Conservation (phyloP, 352 stramenopile genomes). For the Pythium pectinolyticum region DNA sequence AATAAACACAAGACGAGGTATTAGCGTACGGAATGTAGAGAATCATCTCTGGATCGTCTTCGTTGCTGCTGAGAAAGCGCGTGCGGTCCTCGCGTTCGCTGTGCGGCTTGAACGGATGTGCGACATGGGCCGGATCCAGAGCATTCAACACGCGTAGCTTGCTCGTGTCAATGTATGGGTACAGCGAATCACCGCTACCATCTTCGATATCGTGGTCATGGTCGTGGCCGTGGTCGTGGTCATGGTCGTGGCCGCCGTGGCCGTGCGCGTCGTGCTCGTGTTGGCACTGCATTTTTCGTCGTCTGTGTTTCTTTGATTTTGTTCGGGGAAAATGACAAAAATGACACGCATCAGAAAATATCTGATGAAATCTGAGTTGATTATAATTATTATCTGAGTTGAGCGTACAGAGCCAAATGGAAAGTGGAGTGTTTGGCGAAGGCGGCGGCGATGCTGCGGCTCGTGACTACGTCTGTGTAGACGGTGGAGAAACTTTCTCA, state of each 20-base stretch:
- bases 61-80: conserved; percentile 71
- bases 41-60: conserved; percentile 85
- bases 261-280: conserved; percentile 54
- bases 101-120: conserved; percentile 83
- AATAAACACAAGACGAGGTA: too few relatives aligned
- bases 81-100: conserved; percentile 67
- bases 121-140: conserved; percentile 51
- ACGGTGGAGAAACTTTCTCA: conserved; percentile 61
- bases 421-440: conserved; percentile 37
- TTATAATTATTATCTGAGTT: neutral
- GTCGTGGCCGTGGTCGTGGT: conserved; percentile 58
- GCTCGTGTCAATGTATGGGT: conserved; percentile 84
- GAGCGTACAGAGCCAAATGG: neutral
- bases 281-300: conserved; percentile 46
- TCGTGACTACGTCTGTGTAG: conserved; percentile 25
- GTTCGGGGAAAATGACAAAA: too few relatives aligned
- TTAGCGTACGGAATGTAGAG: conserved; percentile 75
- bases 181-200: conserved; percentile 76
- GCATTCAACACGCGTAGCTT: conserved; percentile 84
- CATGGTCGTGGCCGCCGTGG: conserved; percentile 46
- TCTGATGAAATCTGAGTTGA: neutral
- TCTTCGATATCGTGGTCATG: conserved; percentile 73
- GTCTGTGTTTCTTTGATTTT: neutral
- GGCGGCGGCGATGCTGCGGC: conserved; percentile 15
- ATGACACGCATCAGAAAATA: neutral